Conservation (phyloP, 306 rosid genomes). For the Benincasa hispida region DNA sequence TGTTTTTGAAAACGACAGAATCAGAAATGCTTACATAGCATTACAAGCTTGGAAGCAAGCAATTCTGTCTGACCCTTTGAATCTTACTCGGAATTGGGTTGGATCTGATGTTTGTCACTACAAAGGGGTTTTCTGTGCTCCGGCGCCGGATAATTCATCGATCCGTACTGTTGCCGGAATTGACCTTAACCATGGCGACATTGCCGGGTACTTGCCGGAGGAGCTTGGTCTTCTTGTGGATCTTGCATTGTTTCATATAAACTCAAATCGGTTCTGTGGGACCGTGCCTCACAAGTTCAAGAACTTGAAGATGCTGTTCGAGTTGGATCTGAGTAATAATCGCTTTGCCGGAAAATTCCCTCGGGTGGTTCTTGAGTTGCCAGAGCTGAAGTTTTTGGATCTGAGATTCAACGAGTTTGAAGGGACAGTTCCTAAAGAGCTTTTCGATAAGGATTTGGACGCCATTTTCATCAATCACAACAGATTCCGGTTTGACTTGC, state of each 20-base stretch:
- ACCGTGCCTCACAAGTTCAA: conserved; percentile 66
- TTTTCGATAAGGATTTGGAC: conserved; percentile 80
- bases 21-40: conserved; percentile 67
- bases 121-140: conserved; percentile 58
- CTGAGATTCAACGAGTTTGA: conserved; percentile 96
- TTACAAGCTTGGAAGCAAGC: conserved; percentile 85
- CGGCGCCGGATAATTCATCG: conserved; percentile 36
- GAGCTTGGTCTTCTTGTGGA: conserved; percentile 69
- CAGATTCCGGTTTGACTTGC: conserved; percentile 56
- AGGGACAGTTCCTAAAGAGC: conserved; percentile 73
- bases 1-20: conserved; percentile 49
- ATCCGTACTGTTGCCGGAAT: conserved; percentile 83
- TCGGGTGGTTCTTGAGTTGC: conserved; percentile 49
- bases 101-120: conserved; percentile 70
- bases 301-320: conserved; percentile 39
- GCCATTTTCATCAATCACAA: conserved; percentile 83
- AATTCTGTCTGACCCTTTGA: conserved; percentile 70
- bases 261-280: conserved; percentile 84
- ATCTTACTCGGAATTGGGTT: conserved; percentile 52
- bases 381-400: conserved; percentile 72
- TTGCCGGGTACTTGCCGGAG: conserved; percentile 87
- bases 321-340: conserved; percentile 84
- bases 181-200: conserved; percentile 92
- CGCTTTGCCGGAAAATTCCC: conserved; percentile 89
- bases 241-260: conserved; percentile 73